Conservation (phyloP, 495 filamentous ascomycete genomes). For the Talaromyces nanjingensis region DNA sequence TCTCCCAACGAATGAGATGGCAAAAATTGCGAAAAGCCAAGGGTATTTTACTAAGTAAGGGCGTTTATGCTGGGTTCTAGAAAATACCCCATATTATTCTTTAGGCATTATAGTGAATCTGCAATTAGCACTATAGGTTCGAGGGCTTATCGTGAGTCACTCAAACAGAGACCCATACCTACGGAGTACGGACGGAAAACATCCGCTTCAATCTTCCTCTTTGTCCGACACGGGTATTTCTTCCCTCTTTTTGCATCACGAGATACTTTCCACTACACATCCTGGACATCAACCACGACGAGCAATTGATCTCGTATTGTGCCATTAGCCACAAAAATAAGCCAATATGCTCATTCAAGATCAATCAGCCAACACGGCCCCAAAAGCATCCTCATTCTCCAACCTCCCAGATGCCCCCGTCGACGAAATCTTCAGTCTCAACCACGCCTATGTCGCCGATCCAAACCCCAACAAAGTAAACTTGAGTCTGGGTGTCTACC, state of each 20-base stretch:
- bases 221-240: neutral
- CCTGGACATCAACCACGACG: neutral
- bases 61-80: neutral
- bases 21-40: neutral
- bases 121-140: neutral
- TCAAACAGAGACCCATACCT: neutral
- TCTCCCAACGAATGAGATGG: neutral
- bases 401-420: constrained; percentile 13
- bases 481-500: constrained; percentile 43
- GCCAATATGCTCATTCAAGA: constrained; percentile 12
- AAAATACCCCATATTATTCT: neutral
- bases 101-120: neutral
- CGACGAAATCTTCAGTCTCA: constrained; percentile 43
- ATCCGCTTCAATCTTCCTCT: neutral
- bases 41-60: neutral
- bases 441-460: constrained; percentile 35
- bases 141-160: neutral
- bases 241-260: neutral
- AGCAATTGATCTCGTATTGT: neutral
- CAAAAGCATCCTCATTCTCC: constrained; percentile 11
- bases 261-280: neutral
- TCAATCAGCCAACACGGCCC: constrained; percentile 3
- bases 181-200: neutral
- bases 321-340: constrained; percentile 2
- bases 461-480: constrained; percentile 40